These are phyloP conservation scores for Plasmodium coatneyi DNA, from an alignment of 169 alveolate species.

Conservation along the genomic window DNA sequence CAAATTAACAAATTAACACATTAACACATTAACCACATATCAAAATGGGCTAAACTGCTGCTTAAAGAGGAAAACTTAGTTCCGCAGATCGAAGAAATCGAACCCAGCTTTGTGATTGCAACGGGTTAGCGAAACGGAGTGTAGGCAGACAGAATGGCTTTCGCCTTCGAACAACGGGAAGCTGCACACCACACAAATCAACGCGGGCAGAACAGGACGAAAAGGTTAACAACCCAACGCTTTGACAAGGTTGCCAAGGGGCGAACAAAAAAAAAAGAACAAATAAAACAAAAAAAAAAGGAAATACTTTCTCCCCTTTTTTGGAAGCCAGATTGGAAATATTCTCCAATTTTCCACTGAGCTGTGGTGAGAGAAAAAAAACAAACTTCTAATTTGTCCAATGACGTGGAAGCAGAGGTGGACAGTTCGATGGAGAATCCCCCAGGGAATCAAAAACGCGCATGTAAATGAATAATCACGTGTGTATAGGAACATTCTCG, in stretches of 20 bases:
- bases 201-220: not conserved
- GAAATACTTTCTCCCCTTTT: not conserved
- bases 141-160: not conserved
- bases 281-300: not conserved
- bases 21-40: not conserved
- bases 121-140: not conserved
- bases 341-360: not conserved
- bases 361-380: not conserved
- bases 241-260: not conserved
- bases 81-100: not conserved
- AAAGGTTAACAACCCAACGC: not conserved
- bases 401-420: not conserved
- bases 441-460: not conserved
- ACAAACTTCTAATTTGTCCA: not conserved
- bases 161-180: not conserved
- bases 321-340: not conserved
- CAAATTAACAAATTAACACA: not conserved
- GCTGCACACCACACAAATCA: not conserved
- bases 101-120: not conserved
- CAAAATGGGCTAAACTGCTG: not conserved
- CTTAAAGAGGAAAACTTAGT: not conserved
- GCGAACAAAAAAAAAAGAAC: not conserved
- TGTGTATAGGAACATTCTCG: not conserved
- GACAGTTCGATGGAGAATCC: not conserved
- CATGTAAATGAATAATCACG: not conserved